Evolutionary conservation across 2,329 filamentous ascomycete species (phyloP).

Genomic region (Hypoxylon sp.): DNA sequence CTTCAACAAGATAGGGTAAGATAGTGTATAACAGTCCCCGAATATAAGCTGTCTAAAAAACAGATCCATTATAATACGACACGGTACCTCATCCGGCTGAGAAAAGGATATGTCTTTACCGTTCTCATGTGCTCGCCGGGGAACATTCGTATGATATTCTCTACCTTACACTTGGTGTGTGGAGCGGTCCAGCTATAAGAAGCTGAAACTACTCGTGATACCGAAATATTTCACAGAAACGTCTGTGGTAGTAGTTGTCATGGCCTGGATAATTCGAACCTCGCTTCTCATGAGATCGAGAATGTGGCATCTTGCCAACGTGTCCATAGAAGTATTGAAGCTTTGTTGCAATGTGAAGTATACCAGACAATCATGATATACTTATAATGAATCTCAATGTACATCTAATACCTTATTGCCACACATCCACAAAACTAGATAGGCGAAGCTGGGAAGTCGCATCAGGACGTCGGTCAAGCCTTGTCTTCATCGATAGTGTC

Average conservation of each 20-base stretch:
- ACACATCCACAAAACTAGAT: slow-evolving; percentile 1
- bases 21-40: not conserved
- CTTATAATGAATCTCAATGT: slow-evolving; percentile 22
- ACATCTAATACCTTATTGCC: slow-evolving; percentile 8
- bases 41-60: not conserved
- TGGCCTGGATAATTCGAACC: not conserved
- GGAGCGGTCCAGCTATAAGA: not conserved
- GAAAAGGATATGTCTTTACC: not conserved
- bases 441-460: not conserved
- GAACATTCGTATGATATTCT: not conserved
- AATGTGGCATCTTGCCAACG: not conserved
- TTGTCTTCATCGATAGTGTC: slow-evolving; percentile 14
- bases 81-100: not conserved
- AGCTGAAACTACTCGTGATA: slow-evolving; percentile 3
- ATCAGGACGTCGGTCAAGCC: slow-evolving; percentile 10
- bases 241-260: not conserved
- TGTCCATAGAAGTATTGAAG: not conserved
- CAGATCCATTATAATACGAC: not conserved
- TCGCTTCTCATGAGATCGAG: slow-evolving; percentile 1
- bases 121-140: not conserved
- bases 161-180: not conserved
- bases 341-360: not conserved
- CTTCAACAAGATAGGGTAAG: not conserved
- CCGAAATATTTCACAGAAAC: not conserved
- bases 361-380: slow-evolving; percentile 20